These are phyloP conservation scores for Gracilaria domingensis DNA, from an alignment of 23 red algal genomes.

Conservation along the genomic window DNA sequence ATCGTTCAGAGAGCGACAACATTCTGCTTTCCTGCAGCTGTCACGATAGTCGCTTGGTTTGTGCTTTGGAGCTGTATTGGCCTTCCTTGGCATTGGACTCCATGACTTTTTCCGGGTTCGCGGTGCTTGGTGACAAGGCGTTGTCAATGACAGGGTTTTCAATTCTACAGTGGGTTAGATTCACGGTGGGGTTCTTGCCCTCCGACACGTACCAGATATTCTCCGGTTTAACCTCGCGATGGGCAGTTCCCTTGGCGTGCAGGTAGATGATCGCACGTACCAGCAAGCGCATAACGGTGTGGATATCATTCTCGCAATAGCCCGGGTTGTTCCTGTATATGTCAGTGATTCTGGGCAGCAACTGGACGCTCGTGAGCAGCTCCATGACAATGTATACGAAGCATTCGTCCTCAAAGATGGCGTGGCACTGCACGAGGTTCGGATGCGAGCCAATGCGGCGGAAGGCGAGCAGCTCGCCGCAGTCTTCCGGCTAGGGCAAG, in stretches of 20 bases:
- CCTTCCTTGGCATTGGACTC: too few species aligned
- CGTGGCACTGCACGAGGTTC: conserved; percentile 58
- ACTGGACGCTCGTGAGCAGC: conserved; percentile 61
- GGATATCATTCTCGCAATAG: conserved; percentile 88
- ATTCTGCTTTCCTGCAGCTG: too few species aligned
- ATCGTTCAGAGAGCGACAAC: too few species aligned
- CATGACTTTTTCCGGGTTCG: too few species aligned
- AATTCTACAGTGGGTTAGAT: conserved; percentile 90
- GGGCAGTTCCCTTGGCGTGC: conserved; percentile 71
- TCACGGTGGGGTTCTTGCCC: conserved; percentile 61
- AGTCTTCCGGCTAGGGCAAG: conserved; percentile 24
- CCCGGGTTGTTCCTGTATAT: conserved; percentile 50
- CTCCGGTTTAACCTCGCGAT: conserved; percentile 96
- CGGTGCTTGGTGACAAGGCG: too few species aligned
- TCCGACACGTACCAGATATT: conserved; percentile 79
- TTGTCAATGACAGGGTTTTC: conserved; percentile 18
- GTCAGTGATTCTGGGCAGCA: conserved; percentile 72
- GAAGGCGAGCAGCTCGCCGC: conserved; percentile 70
- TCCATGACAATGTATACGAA: conserved; percentile 87
- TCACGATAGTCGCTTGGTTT: too few species aligned
- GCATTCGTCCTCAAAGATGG: conserved; percentile 84
- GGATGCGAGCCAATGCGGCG: conserved; percentile 23
- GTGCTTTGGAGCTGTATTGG: too few species aligned
- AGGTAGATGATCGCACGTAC: conserved; percentile 66
- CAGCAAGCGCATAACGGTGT: conserved; percentile 55